Base-by-base conservation (phyloP, 495 filamentous ascomycete species). In the Glonium stellatum region DNA sequence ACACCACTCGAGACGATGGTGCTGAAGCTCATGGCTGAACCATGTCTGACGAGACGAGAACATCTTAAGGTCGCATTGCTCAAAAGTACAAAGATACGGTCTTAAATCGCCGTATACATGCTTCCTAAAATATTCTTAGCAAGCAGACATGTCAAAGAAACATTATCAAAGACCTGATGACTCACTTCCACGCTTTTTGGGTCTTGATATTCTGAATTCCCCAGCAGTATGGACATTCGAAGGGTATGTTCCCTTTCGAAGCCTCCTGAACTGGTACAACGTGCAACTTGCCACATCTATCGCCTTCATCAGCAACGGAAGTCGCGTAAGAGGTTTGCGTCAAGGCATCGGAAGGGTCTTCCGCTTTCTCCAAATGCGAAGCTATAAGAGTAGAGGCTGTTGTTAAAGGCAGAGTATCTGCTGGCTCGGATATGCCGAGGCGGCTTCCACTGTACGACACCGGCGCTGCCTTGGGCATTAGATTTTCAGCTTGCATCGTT, bases 211-310 rank as follows among this genome's bases (percentile, higher is more conserved):
- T 50, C 36, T 54, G 54, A 19, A 65, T 65, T 2, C 46, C 55
- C 31, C 54, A 58, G 49, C 63, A 65, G 36, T 62, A 46, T 1
- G 63, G 63, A 36, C 63, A 65, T 48, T 65, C 63, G 42, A 65
- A 65, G 5, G 27, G 27, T 1, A 4, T 35, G 18, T 25, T 13
- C 13, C 54, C 62, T 22, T 44, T 37, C 9, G 41, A 27, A 22
- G 52, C 58, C 12, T 39, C 52, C 6, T 34, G 10, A 12, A 64
- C 19, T 15, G n/a, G 18, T 3, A 56, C 39, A 31, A 59, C 23
- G 8, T 31, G 23, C 12, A 59, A 37, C 1, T 49, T 27, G 13
- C 39, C 39, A 8, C 46, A 39, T 12, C 53, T 55, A 35, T 59
- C 51, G 25, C 25, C 31, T n/a, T 59, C 55, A 19, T 59, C 56